Percentiles rank a stretch among this genome's conserved stretches.
phyloP scores from a whole-genome alignment of 176 grass and related monocot species.

The Tillandsia fasciculata region DNA sequence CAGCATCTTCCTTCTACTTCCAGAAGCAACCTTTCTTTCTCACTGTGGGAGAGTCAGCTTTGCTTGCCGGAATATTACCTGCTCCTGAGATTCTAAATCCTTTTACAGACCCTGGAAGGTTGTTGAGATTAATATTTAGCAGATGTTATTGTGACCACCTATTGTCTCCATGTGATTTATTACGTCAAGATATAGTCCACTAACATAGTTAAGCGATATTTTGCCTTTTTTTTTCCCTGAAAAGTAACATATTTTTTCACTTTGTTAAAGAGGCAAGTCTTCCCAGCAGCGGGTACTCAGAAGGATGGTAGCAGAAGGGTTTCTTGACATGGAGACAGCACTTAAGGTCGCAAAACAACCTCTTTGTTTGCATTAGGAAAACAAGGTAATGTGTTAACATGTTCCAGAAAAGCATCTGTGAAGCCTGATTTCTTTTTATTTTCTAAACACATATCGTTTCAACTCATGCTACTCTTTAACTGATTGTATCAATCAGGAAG shows the following conservation, averaged over 20 bases:
- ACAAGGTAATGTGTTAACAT: background rate
- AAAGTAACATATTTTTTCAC: background rate
- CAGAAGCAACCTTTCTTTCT: slow-evolving; percentile 6
- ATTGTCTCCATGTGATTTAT: no score
- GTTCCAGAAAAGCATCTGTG: background rate
- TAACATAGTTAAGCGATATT: no score
- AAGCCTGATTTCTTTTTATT: no score
- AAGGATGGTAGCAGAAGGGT: slow-evolving; percentile 13
- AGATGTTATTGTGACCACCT: background rate
- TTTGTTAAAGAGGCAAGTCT: slow-evolving; percentile 9
- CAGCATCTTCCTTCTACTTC: slow-evolving; percentile 8
- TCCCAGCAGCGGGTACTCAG: background rate
- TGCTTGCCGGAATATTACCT: slow-evolving; percentile 10
- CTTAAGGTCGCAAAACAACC: slow-evolving; percentile 10
- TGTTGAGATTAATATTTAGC: background rate
- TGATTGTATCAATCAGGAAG: no score
- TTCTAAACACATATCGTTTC: no score
- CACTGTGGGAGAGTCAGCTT: slow-evolving; percentile 7
- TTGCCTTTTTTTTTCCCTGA: background rate
- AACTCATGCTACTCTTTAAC: no score
- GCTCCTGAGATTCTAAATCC: slow-evolving; percentile 9
- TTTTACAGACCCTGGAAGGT: slow-evolving; percentile 1
- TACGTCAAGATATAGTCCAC: no score
- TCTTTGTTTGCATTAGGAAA: slow-evolving; percentile 2
- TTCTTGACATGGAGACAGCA: slow-evolving; percentile 12